Evolutionary conservation across 129 eudicot species (phyloP).

Genomic region (Centrapalus pauciflorus): DNA sequence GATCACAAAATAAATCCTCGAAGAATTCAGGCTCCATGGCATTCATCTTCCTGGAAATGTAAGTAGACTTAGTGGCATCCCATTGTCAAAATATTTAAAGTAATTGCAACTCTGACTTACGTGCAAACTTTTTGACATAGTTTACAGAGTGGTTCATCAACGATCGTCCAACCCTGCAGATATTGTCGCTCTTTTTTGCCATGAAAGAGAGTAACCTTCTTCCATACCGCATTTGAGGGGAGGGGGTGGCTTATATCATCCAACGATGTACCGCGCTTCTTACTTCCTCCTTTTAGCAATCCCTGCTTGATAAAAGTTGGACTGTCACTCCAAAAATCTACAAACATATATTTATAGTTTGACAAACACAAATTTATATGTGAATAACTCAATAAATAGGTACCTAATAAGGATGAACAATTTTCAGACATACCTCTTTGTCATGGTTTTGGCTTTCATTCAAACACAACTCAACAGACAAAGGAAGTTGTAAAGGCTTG

Average conservation of each 20-base stretch:
- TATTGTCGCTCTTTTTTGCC: conserved; percentile 57
- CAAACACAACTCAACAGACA: conserved; percentile 68
- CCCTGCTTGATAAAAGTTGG: conserved; percentile 46
- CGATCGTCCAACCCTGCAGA: conserved; percentile 64
- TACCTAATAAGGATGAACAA: conserved; percentile 6
- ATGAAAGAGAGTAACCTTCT: conserved; percentile 41
- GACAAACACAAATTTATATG: background rate
- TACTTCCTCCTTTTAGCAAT: conserved; percentile 81
- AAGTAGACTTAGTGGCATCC: background rate
- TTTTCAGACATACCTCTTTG: conserved; percentile 43
- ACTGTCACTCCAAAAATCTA: background rate
- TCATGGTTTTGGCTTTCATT: conserved; percentile 78
- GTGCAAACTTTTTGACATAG: conserved; percentile 81
- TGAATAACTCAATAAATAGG: background rate
- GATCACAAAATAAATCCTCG: conserved; percentile 81
- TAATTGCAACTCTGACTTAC: conserved; percentile 40
- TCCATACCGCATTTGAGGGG: conserved; percentile 68
- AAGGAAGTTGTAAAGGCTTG: conserved; percentile 91
- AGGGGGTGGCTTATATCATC: conserved; percentile 66
- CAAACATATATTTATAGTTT: background rate
- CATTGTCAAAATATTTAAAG: background rate
- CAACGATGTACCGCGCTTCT: conserved; percentile 62
- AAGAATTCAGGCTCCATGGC: conserved; percentile 79
- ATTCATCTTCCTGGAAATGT: conserved; percentile 51
- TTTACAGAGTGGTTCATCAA: conserved; percentile 89